phyloP scores from a whole-genome alignment of 306 rosid genomes.

The Rosa rugosa region DNA sequence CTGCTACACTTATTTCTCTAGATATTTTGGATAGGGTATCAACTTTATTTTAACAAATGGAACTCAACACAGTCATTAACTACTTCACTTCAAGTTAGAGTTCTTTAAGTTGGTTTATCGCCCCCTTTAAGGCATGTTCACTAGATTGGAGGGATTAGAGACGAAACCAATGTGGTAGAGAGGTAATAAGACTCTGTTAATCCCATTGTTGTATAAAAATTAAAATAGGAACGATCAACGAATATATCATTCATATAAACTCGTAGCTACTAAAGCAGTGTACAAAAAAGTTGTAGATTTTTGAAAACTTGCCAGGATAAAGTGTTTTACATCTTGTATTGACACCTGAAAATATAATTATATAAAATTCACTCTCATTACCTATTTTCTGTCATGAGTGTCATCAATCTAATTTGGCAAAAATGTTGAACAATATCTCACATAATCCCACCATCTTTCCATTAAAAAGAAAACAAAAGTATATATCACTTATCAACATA shows the following conservation, averaged over 20 bases:
- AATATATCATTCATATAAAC: too few species aligned
- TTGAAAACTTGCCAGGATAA: too few species aligned
- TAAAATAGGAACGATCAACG: too few species aligned
- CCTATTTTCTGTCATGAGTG: not conserved
- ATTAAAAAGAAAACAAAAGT: not conserved
- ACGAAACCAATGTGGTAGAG: not conserved
- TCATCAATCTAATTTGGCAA: not conserved
- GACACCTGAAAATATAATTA: too few species aligned
- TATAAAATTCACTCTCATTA: not conserved
- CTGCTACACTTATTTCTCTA: not conserved
- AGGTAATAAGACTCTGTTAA: not conserved
- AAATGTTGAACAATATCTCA: not conserved
- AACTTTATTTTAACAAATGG: not conserved
- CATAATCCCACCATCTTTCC: not conserved
- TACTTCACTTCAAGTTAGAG: not conserved
- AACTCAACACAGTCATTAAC: not conserved
- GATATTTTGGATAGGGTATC: not conserved
- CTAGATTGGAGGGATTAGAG: not conserved
- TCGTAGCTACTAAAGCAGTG: not conserved
- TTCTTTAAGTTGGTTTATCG: not conserved
- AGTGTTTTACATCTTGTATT: too few species aligned
- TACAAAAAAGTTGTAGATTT: not conserved
- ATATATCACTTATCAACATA: not conserved
- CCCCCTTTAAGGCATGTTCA: not conserved
- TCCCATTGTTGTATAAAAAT: not conserved